Evolutionary conservation across 805 yeast genomes (phyloP).

Genomic region (Hemisphaericaspora nanyangensis): DNA sequence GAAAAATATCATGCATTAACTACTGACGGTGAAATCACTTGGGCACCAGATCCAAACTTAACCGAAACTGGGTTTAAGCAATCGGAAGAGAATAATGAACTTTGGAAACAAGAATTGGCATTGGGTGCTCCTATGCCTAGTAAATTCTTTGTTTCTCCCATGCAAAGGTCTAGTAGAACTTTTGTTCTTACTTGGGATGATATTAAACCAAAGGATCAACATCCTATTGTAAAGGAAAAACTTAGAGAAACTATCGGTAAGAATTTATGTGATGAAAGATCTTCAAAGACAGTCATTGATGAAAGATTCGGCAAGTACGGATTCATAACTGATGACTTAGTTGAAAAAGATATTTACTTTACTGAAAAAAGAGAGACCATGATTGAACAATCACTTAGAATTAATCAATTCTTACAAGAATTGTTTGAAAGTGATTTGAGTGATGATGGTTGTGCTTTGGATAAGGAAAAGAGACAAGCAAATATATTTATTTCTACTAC

Average conservation of each 20-base stretch:
- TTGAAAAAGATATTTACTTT: slow-evolving; percentile 46
- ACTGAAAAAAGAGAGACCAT: slow-evolving; percentile 42
- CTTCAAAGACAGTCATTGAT: slow-evolving; percentile 32
- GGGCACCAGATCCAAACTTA: slow-evolving; percentile 61
- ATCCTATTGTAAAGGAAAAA: slow-evolving; percentile 38
- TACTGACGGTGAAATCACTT: slow-evolving; percentile 52
- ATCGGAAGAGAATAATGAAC: slow-evolving; percentile 45
- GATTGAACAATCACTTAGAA: slow-evolving; percentile 47
- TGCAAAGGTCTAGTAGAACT: slow-evolving; percentile 62
- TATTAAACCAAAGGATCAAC: slow-evolving; percentile 18
- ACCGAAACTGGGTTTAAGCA: slow-evolving; percentile 55
- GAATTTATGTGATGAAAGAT: slow-evolving; percentile 59
- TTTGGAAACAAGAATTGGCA: slow-evolving; percentile 40
- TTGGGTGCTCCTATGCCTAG: slow-evolving; percentile 56
- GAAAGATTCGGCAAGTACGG: slow-evolving; percentile 32
- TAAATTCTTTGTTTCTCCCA: slow-evolving; percentile 56
- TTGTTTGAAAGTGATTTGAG: slow-evolving; percentile 13
- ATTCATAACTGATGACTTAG: slow-evolving; percentile 41
- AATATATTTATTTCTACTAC: slow-evolving; percentile 39
- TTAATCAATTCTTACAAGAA: slow-evolving; percentile 40
- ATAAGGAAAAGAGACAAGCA: slow-evolving; percentile 9
- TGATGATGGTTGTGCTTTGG: slow-evolving; percentile 13
- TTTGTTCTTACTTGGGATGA: slow-evolving; percentile 49
- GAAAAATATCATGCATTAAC: slow-evolving; percentile 46
- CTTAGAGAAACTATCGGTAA: slow-evolving; percentile 60